These are phyloP conservation scores for Pichia phayaonensis DNA, from an alignment of 805 yeast genomes.

Conservation along the genomic window DNA sequence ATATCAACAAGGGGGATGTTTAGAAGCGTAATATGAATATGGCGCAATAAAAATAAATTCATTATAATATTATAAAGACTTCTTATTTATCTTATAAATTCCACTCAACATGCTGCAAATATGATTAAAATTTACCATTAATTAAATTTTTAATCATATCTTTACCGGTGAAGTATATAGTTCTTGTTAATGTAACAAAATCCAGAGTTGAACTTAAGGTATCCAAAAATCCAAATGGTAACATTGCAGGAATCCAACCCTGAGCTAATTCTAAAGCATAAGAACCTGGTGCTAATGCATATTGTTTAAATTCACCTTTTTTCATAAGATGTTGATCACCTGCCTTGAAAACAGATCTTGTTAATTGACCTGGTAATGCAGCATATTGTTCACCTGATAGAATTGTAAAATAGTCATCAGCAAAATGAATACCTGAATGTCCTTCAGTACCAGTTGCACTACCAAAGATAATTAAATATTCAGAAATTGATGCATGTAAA, in stretches of 20 bases:
- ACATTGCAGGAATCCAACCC: conserved; percentile 98
- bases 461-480: conserved; percentile 90
- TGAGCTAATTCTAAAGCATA: conserved; percentile 95
- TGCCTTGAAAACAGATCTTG: conserved; percentile 68
- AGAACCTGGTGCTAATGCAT: conserved; percentile 71
- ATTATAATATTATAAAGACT: too few species aligned
- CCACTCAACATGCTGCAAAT: not conserved
- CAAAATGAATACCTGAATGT: conserved; percentile 90
- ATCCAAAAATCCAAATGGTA: conserved; percentile 90
- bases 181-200: conserved; percentile 55
- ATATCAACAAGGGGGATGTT: too few species aligned
- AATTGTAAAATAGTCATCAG: conserved; percentile 96
- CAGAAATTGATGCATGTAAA: conserved; percentile 88
- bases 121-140: conserved; percentile 57
- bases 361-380: conserved; percentile 53
- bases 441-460: conserved; percentile 94
- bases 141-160: conserved; percentile 68
- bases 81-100: too few species aligned
- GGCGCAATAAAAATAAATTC: too few species aligned
- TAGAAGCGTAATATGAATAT: too few species aligned
- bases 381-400: conserved; percentile 74
- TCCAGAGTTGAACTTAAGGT: conserved; percentile 77
- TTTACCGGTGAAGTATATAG: conserved; percentile 65
- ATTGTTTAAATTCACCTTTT: conserved; percentile 75
- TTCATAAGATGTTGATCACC: conserved; percentile 80